Base-by-base conservation (phyloP, 2,329 filamentous ascomycete genomes). In the Lojkania enalia region DNA sequence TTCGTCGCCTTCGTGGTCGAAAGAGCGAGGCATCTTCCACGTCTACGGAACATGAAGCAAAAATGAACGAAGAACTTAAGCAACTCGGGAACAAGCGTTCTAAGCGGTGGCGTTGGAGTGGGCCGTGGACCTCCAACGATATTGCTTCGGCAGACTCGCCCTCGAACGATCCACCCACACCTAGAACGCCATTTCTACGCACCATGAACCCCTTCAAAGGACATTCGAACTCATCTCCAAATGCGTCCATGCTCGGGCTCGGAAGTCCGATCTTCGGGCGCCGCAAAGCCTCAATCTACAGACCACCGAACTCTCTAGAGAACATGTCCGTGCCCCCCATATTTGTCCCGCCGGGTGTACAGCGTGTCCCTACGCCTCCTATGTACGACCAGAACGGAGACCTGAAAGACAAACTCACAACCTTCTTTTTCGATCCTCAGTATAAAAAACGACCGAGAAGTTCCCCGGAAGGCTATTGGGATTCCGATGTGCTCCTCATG, bases 401-500 rank as follows among this genome's bases (percentile, higher is more conserved):
- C 31, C 52, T 66, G 19, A 58, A 57, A 44, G 60, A 57, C 14
- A 63, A 63, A 39, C 49, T 66, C 2, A 60, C 56, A n/a, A 51
- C 64, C 32, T 69, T 69, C 40, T 63, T 63, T 50, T 68, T 69
- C 46, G 63, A 67, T 13, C 40, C 49, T 9, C 49, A 58, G 15
- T 43, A 41, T n/a, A 36, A 14, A 0, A 41, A 42, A 4, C 41
- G 29, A 20, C 43, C 50, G 13, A 58, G 50, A n/a, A 18, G 44
- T 4, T 46, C 44, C 4, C 46, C 55, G 7, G 52, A 48, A 11
- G 60, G 65, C 4, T 42, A 60, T 20, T 70, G 67, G 67, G 64
- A 70, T 39, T 68, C 64, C 6, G 63, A 70, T 37, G 60, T 60
- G 1, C 33, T 70, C 11, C 50, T 70, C 15, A 70, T 70, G 66